phyloP scores from a whole-genome alignment of 2,329 filamentous ascomycete genomes.

The Penicillium aurantiogriseum region DNA sequence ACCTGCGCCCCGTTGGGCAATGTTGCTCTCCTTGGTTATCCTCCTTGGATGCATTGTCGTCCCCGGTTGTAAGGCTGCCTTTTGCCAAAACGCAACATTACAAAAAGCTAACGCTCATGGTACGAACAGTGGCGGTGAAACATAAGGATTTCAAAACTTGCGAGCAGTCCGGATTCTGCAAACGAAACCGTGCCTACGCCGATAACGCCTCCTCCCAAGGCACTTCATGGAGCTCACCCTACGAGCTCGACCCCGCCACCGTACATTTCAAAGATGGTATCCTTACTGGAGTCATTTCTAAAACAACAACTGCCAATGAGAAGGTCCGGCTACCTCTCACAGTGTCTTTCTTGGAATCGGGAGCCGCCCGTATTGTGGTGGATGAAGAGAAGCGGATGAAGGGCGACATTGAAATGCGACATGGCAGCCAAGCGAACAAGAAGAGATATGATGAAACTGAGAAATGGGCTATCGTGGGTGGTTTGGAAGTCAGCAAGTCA shows the following conservation, averaged over 20 bases:
- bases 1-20: constrained; percentile 63
- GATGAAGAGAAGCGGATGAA: constrained; percentile 90
- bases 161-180: constrained; percentile 93
- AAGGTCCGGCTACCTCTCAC: constrained; percentile 77
- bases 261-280: constrained; percentile 75
- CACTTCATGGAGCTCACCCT: constrained; percentile 74
- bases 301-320: constrained; percentile 67
- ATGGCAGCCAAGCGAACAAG: constrained; percentile 80
- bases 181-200: constrained; percentile 86
- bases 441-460: constrained; percentile 92
- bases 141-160: constrained; percentile 98
- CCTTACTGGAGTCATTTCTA: constrained; percentile 76
- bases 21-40: constrained; percentile 60
- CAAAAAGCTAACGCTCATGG: constrained; percentile 9
- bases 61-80: constrained; percentile 58
- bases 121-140: constrained; percentile 71
- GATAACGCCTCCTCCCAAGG: constrained; percentile 68
- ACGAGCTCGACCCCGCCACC: constrained; percentile 69
- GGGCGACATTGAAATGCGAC: constrained; percentile 81
- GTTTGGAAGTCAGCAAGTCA: constrained; percentile 67
- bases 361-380: constrained; percentile 79
- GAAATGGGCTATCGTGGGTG: constrained; percentile 82
- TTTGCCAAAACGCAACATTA: background rate
- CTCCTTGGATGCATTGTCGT: constrained; percentile 61
- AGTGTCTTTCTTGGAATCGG: constrained; percentile 85